Evolutionary conservation across 352 stramenopile species (phyloP).

Genomic region (Phytophthora pluvialis): DNA sequence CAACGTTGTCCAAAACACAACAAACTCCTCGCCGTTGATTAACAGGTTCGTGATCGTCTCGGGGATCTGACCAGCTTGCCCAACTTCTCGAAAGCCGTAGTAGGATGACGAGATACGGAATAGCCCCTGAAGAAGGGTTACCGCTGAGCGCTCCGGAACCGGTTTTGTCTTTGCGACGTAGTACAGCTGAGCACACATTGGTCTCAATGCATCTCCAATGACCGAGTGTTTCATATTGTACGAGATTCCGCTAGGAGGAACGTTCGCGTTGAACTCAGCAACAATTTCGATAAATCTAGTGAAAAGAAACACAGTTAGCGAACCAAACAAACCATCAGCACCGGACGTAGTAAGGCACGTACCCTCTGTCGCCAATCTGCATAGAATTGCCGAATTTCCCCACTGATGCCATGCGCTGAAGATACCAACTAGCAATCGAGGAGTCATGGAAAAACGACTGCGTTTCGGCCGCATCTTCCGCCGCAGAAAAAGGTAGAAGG

Average conservation of each 20-base stretch:
- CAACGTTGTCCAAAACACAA: slow-evolving; percentile 88
- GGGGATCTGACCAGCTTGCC: slow-evolving; percentile 75
- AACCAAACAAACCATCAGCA: neutral
- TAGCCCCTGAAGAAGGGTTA: slow-evolving; percentile 82
- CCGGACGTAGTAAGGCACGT: slow-evolving; percentile 15
- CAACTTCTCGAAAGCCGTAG: slow-evolving; percentile 87
- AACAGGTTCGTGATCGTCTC: slow-evolving; percentile 84
- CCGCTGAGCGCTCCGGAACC: slow-evolving; percentile 66
- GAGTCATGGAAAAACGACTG: slow-evolving; percentile 83
- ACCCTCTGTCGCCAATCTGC: slow-evolving; percentile 71
- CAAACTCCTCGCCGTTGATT: slow-evolving; percentile 82
- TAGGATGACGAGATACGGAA: slow-evolving; percentile 89
- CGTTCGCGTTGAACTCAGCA: slow-evolving; percentile 92
- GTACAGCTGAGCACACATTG: slow-evolving; percentile 83
- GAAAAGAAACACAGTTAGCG: slow-evolving; percentile 14
- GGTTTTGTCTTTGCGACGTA: slow-evolving; percentile 74
- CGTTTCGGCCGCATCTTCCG: slow-evolving; percentile 70
- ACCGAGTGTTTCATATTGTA: slow-evolving; percentile 87
- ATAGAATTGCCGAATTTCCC: slow-evolving; percentile 63
- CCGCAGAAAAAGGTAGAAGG: slow-evolving; percentile 73
- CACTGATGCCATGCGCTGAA: slow-evolving; percentile 77
- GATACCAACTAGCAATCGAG: slow-evolving; percentile 80
- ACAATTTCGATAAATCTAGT: slow-evolving; percentile 82
- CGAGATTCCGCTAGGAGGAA: slow-evolving; percentile 80
- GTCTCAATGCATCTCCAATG: slow-evolving; percentile 76